Evolutionary conservation across 305 asterid genomes (phyloP), one percentile per base, ranked within the genome.

Genomic region (Lippia alba): DNA sequence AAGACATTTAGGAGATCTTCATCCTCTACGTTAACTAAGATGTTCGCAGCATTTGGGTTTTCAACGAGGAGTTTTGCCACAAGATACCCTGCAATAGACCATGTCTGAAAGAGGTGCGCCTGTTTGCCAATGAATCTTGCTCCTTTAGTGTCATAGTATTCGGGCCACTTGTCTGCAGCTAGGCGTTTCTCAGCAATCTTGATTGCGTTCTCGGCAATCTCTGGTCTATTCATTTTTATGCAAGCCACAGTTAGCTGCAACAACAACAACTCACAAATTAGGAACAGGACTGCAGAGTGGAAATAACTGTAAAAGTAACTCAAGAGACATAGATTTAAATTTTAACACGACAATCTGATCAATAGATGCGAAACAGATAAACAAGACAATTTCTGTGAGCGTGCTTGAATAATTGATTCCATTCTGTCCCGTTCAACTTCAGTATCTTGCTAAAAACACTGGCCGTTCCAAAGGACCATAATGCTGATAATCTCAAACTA

Each of bases 1-100:
- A 93, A 85, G 69, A 87, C 92, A 68, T 86, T 85, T 64, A 83
- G 41, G 66, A 94, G 88, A 45, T 87, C 96, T 16, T 87, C 80
- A 75, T 91, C 96, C 78, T 89, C 97, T 6, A 83, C 66, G 48
- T 86, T 94, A 58, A 88, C 81, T 54, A 94, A 82, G 60, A 91
- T 86, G 24, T 84, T 84, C 19, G 96, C 97, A 55, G 96, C 89
- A 67, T 67, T 79, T 40, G 97, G 99, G 80, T 84, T 83, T 51
- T 71, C 78, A 30, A 91, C 70, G 56, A 94, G 97, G 67, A 84
- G 96, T 81, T 94, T 94, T 19, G 96, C 88, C 34, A 91, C 99
- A 12, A 94, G 82, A 68, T 91, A 94, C 50, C 99, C 98, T 34
- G 98, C 96, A 69, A 89, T 85, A 10, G 96, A 81, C 98, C 97